Evolutionary conservation across 192 early-diverging fungal species (phyloP), one percentile per base, ranked within the genome.

Genomic region (Linnemannia elongata): DNA sequence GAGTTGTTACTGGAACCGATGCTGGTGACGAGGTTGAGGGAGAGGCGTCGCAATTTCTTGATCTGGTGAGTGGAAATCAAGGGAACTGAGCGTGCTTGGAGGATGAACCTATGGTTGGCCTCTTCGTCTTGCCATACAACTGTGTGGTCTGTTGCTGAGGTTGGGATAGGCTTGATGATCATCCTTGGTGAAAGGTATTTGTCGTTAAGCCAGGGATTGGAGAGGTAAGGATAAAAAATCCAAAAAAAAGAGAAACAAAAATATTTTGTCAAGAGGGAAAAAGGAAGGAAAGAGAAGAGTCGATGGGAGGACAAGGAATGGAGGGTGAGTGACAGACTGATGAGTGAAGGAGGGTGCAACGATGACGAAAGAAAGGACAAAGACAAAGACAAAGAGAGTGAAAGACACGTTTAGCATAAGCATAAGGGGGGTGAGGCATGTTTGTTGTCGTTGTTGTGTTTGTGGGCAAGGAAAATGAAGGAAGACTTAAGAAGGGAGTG

Each of bases 81-180:
- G 0, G 85, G 72, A 33, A 81, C 76, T 7, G 85, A 81, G 44
- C 85, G 85, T 41, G 80, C 60, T 52, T 87, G 85, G 22, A 87
- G 85, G 10, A 87, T 30, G 76, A 87, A 87, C 6, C 85, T 76
- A n/a, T 87, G 85, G 76, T 87, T 87, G 70, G 85, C 85, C 27
- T 87, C 85, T 24, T 87, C 85, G 41, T 87, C 85, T 68, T 87
- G 85, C 85, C 85, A 87, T 66, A 78, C 72, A n/a, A 81, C 75
- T n/a, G 33, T 81, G 35, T 71, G 85, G 45, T 81, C 85, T 49
- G 79, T 81, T 66, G 42, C 45, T 17, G 85, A 60, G 18, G 55
- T 74, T 3, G 79, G 80, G 13, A 81, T 73, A 2, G 85, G 85
- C 44, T 87, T 87, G 57, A 87, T 87, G 33, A 87, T 81, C 85